Percentiles rank a stretch among this genome's conserved stretches.
These are phyloP conservation scores for Sextonia rubra DNA, from an alignment of 164 flowering plant genomes.

Conservation along the genomic window DNA sequence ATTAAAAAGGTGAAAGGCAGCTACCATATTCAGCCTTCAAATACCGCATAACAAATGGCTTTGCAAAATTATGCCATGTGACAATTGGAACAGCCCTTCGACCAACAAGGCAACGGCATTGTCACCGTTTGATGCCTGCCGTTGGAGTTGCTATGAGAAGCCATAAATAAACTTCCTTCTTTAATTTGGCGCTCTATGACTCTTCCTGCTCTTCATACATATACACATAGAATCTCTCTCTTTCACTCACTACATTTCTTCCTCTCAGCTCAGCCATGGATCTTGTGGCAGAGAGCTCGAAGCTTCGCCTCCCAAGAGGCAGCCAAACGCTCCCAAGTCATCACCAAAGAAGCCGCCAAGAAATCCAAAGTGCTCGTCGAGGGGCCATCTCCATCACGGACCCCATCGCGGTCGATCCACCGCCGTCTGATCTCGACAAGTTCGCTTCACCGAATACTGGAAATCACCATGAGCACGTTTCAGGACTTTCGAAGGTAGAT, in stretches of 20 bases:
- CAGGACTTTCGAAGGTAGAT: constrained; percentile 63
- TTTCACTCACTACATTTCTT: not conserved
- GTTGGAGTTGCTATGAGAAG: too few species aligned
- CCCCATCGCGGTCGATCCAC: constrained; percentile 5
- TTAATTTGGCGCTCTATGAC: too few species aligned
- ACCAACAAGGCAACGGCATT: too few species aligned
- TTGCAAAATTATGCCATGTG: too few species aligned
- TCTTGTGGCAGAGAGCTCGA: constrained; percentile 62
- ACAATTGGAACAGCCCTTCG: too few species aligned
- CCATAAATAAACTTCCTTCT: too few species aligned
- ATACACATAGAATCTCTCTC: not conserved
- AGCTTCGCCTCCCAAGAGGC: constrained; percentile 60
- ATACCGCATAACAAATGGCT: too few species aligned
- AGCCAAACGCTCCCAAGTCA: constrained; percentile 52
- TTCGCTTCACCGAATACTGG: constrained; percentile 84
- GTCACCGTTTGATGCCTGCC: too few species aligned
- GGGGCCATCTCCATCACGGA: constrained; percentile 30
- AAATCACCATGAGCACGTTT: constrained; percentile 56
- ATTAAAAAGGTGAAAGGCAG: too few species aligned
- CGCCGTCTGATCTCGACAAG: constrained; percentile 42
- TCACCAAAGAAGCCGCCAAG: constrained; percentile 54
- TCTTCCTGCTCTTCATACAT: not conserved
- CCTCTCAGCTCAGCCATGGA: constrained; percentile 37
- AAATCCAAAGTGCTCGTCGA: constrained; percentile 62
- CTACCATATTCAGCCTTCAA: too few species aligned